Conservation (phyloP, 164 flowering plant genomes). For the Sextonia rubra region DNA sequence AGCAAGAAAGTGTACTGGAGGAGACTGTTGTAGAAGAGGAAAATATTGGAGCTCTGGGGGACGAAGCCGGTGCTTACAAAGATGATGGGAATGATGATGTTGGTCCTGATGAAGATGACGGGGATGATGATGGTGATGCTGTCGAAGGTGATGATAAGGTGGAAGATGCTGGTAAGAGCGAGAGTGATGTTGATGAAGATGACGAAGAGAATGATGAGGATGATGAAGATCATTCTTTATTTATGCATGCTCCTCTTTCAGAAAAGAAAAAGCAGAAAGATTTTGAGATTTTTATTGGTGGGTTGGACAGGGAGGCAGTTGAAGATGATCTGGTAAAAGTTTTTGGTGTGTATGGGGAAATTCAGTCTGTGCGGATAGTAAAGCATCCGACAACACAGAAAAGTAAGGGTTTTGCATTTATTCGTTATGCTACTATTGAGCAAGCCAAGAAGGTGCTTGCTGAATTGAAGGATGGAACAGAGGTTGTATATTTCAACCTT, state of each 20-base stretch:
- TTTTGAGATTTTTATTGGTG: conserved; percentile 39
- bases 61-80: conserved; percentile 7
- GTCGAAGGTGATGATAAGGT: conserved; percentile 8
- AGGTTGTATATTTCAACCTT: conserved; percentile 18
- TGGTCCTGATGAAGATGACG: conserved; percentile 6
- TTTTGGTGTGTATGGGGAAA: conserved; percentile 35
- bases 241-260: conserved; percentile 19
- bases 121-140: conserved; percentile 8
- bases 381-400: conserved; percentile 30
- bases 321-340: conserved; percentile 40
- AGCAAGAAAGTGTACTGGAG: conserved; percentile 2
- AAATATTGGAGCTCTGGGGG: conserved; percentile 8
- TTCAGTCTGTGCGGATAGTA: conserved; percentile 28
- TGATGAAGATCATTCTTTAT: conserved; percentile 21
- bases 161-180: conserved; percentile 13
- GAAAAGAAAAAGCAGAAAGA: conserved; percentile 31
- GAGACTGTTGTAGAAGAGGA: conserved; percentile 3
- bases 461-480: conserved; percentile 38
- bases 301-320: conserved; percentile 31
- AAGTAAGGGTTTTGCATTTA: conserved; percentile 44
- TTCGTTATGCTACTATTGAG: conserved; percentile 37
- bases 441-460: conserved; percentile 36
- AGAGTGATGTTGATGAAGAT: conserved; percentile 12
- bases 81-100: conserved; percentile 1
- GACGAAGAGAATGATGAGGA: conserved; percentile 13